Evolutionary conservation across 768 basidiomycete species (phyloP), one percentile per base, ranked within the genome.

Genomic region (Amylocystis lapponica): DNA sequence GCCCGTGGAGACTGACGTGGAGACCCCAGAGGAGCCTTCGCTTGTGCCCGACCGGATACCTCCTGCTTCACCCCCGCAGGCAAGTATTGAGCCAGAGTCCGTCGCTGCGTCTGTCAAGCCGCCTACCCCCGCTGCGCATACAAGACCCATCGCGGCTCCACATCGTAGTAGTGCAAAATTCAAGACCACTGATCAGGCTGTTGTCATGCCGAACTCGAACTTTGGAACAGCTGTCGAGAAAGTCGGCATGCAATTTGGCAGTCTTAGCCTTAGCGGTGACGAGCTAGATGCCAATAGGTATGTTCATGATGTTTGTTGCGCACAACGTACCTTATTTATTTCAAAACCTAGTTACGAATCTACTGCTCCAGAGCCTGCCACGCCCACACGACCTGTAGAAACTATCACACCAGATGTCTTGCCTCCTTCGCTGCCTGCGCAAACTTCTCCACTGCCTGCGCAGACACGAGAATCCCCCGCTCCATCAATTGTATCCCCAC

Each of bases 231-330:
- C 72, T 14, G 58, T 85, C 19, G 87, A 89, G 57, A 89, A 86
- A 58, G 68, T 91, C 39, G 88, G 88, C 37, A 89, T 92, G 88
- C 87, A 90, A 56, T 92, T 92, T 57, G 88, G 88, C 39, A 90
- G 86, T 60, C 65, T 91, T 53, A 85, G 78, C 60, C 71, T 92
- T 27, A 79, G 78, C 26, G 84, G 81, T 6, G 86, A 88, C 47
- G 64, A 68, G 39, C 47, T 79, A 25, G 81, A 81, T 30, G 47
- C 69, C 23, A 67, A 68, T 43, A 53, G 71, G 81, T 83, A 58
- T 59, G 70, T 17, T 17, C 27, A 26, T 3, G 14, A 27, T 13
- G 27, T 42, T 8, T 9, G 23, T 42, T 33, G 13, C 19, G 27
- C 27, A 17, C 10, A 13, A n/a, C n/a, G 11, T n/a, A 3, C 31